phyloP scores from a whole-genome alignment of 768 basidiomycete species.

The Suillus americanus region DNA sequence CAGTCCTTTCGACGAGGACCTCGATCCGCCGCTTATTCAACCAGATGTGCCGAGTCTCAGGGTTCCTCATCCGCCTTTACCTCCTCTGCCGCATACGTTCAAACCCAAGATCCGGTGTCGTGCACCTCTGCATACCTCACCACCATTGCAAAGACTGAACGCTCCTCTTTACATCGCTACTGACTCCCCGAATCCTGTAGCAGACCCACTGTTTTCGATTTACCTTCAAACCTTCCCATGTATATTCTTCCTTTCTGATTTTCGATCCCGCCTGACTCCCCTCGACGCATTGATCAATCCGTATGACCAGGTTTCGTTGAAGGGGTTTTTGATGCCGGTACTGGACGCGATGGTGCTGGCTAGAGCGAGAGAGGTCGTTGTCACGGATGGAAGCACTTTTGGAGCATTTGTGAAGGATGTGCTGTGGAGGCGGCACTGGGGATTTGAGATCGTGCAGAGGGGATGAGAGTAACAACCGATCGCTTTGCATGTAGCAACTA shows the following conservation, averaged over 20 bases:
- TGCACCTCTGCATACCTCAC: conserved; percentile 34
- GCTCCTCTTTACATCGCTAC: conserved; percentile 38
- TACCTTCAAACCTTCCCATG: conserved; percentile 64
- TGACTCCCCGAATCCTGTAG: conserved; percentile 30
- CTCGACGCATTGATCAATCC: conserved; percentile 40
- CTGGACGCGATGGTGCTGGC: conserved; percentile 74
- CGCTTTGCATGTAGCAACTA: background rate
- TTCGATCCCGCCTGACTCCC: conserved; percentile 30
- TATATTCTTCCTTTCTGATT: conserved; percentile 57
- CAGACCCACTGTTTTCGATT: conserved; percentile 42
- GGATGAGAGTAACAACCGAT: background rate
- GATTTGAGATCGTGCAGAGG: conserved; percentile 43
- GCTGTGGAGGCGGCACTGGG: conserved; percentile 62
- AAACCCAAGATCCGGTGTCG: conserved; percentile 36
- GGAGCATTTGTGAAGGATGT: conserved; percentile 48
- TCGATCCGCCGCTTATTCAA: conserved; percentile 20
- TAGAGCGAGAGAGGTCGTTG: conserved; percentile 55
- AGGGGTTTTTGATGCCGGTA: conserved; percentile 55
- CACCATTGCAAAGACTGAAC: conserved; percentile 43
- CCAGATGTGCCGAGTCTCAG: conserved; percentile 20
- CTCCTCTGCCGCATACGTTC: conserved; percentile 20
- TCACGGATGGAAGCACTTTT: conserved; percentile 76
- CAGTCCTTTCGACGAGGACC: background rate
- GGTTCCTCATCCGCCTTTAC: conserved; percentile 27
- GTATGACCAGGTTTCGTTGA: conserved; percentile 50